phyloP scores from a whole-genome alignment of 768 basidiomycete genomes.

The Hortiboletus flavorubellus region DNA sequence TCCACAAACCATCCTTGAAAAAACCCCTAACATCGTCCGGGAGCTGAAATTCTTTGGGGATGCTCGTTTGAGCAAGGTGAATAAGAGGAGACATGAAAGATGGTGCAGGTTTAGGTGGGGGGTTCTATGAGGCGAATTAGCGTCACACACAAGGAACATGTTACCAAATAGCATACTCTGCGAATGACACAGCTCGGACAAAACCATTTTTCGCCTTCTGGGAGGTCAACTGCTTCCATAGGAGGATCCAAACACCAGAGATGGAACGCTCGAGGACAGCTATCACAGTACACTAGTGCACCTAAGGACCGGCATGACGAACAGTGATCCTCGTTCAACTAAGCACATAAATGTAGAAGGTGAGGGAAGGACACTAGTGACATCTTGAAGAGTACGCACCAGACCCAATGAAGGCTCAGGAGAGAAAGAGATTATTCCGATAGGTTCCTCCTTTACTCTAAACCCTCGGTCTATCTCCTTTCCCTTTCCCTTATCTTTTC shows the following conservation, averaged over 20 bases:
- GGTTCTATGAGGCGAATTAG: constrained; percentile 45
- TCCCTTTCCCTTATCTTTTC: constrained; percentile 48
- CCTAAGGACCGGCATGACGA: constrained; percentile 81
- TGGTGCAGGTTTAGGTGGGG: constrained; percentile 58
- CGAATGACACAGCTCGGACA: constrained; percentile 68
- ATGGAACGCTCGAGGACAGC: constrained; percentile 94
- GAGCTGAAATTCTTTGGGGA: constrained; percentile 81
- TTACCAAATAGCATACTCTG: constrained; percentile 47
- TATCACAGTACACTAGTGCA: constrained; percentile 93
- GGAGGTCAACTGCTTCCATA: constrained; percentile 82
- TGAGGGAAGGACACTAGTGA: constrained; percentile 16
- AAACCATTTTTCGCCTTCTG: constrained; percentile 76
- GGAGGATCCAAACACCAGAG: constrained; percentile 97
- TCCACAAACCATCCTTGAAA: constrained; percentile 79
- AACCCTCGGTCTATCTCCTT: constrained; percentile 38
- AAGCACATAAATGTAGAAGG: constrained; percentile 3
- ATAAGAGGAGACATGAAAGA: constrained; percentile 72
- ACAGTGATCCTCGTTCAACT: constrained; percentile 80
- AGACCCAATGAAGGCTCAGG: constrained; percentile 33
- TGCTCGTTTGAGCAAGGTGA: constrained; percentile 59
- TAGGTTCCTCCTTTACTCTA: constrained; percentile 47
- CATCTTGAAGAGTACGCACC: constrained; percentile 30
- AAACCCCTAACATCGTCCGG: constrained; percentile 79
- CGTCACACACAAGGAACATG: neutral
- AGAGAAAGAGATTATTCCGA: constrained; percentile 33